Evolutionary conservation across 2,329 filamentous ascomycete species (phyloP).

Genomic region (Colletotrichum eremochloae): DNA sequence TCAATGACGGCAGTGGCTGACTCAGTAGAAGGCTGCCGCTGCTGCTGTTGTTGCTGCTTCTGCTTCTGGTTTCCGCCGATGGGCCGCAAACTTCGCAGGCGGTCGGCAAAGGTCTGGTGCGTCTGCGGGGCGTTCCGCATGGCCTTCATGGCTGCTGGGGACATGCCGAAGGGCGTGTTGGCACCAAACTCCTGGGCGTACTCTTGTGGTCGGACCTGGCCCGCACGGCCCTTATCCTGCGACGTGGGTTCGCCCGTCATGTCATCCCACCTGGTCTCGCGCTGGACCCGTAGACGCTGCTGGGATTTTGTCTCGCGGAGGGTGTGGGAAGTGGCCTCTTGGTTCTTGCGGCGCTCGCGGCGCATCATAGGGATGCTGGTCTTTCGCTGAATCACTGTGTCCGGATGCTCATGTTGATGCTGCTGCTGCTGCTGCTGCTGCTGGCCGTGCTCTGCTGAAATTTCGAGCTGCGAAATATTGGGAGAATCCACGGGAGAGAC

Average conservation of each 20-base stretch:
- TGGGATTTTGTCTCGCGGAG: conserved; percentile 57
- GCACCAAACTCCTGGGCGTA: conserved; percentile 55
- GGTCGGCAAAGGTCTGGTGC: conserved; percentile 58
- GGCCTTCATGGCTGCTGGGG: conserved; percentile 45
- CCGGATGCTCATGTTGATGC: conserved; percentile 40
- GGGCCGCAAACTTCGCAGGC: conserved; percentile 58
- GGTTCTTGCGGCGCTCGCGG: conserved; percentile 62
- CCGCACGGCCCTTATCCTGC: conserved; percentile 66
- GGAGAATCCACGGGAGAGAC: conserved; percentile 66
- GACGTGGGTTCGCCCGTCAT: conserved; percentile 75
- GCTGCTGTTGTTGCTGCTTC: conserved; percentile 9
- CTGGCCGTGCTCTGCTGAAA: conserved; percentile 9
- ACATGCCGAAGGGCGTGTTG: conserved; percentile 43
- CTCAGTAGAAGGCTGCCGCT: conserved; percentile 32
- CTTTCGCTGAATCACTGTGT: conserved; percentile 47
- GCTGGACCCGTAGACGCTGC: conserved; percentile 50
- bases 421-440: conserved; percentile 41
- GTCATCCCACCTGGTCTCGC: conserved; percentile 71
- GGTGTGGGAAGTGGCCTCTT: conserved; percentile 52
- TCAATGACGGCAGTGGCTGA: conserved; percentile 36
- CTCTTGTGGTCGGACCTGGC: conserved; percentile 68
- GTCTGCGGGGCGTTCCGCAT: conserved; percentile 42
- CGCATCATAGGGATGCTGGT: conserved; percentile 67
- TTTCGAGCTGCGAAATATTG: conserved; percentile 51
- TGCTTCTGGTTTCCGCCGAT: conserved; percentile 42